phyloP scores from a whole-genome alignment of 1,284 basidiomycete species.

The Testicularia cyperi region DNA sequence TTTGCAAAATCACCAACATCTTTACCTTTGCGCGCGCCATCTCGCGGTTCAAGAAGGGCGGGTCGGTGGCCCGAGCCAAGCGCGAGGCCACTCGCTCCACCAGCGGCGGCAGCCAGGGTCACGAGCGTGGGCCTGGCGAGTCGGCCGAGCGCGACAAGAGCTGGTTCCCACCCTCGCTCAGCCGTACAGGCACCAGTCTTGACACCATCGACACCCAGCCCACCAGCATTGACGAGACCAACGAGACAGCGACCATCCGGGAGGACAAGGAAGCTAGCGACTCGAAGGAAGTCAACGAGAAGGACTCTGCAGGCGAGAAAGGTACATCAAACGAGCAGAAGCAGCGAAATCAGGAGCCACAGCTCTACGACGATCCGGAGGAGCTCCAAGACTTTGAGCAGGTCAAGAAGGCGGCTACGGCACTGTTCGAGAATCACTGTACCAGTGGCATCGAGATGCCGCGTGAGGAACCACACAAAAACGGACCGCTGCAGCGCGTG shows the following conservation, averaged over 20 bases:
- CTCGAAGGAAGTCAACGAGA: no score
- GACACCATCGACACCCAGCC: slow-evolving; percentile 3
- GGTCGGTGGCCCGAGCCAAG: slow-evolving; percentile 12
- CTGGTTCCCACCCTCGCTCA: slow-evolving; percentile 20
- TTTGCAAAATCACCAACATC: slow-evolving; percentile 54
- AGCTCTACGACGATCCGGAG: not conserved
- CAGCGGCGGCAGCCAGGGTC: slow-evolving; percentile 7
- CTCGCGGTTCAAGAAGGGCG: slow-evolving; percentile 52
- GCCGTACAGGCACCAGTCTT: slow-evolving; percentile 1
- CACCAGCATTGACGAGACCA: not conserved
- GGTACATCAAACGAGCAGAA: no score
- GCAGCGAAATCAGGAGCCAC: no score
- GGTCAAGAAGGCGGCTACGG: slow-evolving; percentile 8
- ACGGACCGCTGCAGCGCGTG: slow-evolving; percentile 19
- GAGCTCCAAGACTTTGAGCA: slow-evolving; percentile 1
- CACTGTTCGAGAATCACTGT: slow-evolving; percentile 27
- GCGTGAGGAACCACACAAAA: slow-evolving; percentile 10
- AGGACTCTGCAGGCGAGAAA: no score
- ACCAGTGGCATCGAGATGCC: slow-evolving; percentile 29
- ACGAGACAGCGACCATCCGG: not conserved
- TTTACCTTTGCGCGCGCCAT: slow-evolving; percentile 58
- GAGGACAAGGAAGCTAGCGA: no score
- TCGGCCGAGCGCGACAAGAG: no score
- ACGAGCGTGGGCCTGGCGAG: no score
- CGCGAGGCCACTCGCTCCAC: slow-evolving; percentile 14